Conservation (phyloP, 1,139 yeast species). For the Kodamaea suecica region DNA sequence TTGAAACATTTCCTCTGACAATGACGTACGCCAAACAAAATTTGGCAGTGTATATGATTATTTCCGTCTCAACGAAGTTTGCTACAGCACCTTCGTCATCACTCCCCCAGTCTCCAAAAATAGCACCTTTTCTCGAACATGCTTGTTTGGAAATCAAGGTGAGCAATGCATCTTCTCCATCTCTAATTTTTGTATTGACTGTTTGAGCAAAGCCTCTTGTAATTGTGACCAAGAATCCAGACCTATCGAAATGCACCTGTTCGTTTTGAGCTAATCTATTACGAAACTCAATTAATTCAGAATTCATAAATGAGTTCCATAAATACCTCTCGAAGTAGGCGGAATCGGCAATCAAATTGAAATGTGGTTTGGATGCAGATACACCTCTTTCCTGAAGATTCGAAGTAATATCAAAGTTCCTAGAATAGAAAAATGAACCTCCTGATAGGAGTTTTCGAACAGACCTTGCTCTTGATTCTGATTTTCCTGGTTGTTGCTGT, state of each 20-base stretch:
- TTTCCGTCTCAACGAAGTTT: conserved; percentile 64
- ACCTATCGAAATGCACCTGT: conserved; percentile 47
- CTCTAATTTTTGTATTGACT: conserved; percentile 43
- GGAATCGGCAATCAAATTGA: conserved; percentile 38
- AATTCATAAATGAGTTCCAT: conserved; percentile 63
- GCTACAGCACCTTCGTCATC: conserved; percentile 72
- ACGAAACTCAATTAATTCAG: conserved; percentile 59
- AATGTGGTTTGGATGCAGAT: conserved; percentile 22
- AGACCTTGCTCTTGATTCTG: conserved; percentile 58
- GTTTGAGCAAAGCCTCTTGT: conserved; percentile 68
- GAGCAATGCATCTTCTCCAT: conserved; percentile 42
- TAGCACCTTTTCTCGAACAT: conserved; percentile 55
- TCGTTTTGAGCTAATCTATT: conserved; percentile 52
- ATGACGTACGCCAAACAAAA: conserved; percentile 58
- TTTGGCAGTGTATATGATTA: conserved; percentile 52
- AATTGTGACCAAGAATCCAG: conserved; percentile 56
- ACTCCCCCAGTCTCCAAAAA: conserved; percentile 67
- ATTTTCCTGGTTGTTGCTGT: conserved; percentile 17
- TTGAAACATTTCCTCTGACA: conserved; percentile 66
- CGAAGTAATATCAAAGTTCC: conserved; percentile 62
- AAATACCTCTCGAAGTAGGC: conserved; percentile 54
- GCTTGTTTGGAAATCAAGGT: conserved; percentile 69
- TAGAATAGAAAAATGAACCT: conserved; percentile 67
- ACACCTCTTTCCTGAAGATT: conserved; percentile 56
- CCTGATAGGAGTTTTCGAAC: conserved; percentile 53